Evolutionary conservation across 352 stramenopile genomes (phyloP), one percentile per base, ranked within the genome.

Genomic region (Pelagophyceae sp.): DNA sequence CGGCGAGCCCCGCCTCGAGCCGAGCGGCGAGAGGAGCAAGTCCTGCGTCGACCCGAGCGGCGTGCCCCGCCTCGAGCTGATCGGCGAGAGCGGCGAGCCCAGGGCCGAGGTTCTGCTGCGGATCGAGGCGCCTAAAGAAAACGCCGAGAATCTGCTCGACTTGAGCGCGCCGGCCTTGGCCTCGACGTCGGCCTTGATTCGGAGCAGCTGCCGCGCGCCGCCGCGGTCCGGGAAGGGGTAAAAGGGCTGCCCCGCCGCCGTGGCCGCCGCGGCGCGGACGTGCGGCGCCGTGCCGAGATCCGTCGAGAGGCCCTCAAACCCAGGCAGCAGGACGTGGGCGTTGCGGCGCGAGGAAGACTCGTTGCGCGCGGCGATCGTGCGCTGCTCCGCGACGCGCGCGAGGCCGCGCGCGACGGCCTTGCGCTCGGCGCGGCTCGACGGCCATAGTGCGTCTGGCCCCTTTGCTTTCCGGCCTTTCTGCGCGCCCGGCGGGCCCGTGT

Each of bases 361-460:
- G 17, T 37, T 6, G 11, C 61, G 17, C 15, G 37, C 3, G n/a
- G 61, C 61, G 33, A 71, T 3, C 15, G 17, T 29, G 3, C 31
- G 6, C 33, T 17, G 61, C 61, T 71, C 29, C 61, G 61, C 61
- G 25, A 71, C 3, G 15, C 11, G 3, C n/a, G 61, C 29, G 61
- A 71, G 61, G 15, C n/a, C 61, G 3, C 1, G 3, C 11, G 29
- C 61, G 15, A 33, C n/a, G 61, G 61, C 61, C 25, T 38, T 6
- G n/a, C 61, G 61, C 15, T 71, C 61, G 3, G 15, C 11, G 11
- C 23, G 11, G 11, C 23, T 54, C 23, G 11, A 11, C 45, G 45
- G 11, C 74, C 60, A 77, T 5, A n/a, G 50, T 2, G 77, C 64
- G 35, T 64, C 67, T 29, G 75, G 23, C 33, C 33, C 33, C 29